Evolutionary conservation across 148 eudicot genomes (phyloP).

Genomic region (Simmondsia chinensis): DNA sequence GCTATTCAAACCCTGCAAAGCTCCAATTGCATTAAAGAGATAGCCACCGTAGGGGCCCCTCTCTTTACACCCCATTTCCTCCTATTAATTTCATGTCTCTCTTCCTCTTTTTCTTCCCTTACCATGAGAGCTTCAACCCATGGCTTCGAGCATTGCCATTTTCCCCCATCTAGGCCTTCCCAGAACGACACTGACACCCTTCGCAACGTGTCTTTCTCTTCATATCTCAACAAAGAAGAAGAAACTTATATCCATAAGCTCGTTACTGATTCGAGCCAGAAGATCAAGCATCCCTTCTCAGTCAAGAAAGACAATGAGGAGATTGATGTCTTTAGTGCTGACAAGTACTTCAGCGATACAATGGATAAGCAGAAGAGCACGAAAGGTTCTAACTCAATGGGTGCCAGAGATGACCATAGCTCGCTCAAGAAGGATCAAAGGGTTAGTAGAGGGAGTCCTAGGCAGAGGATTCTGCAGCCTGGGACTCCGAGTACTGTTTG

Average conservation of each 20-base stretch:
- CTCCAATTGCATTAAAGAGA: too few relatives aligned
- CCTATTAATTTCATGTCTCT: too few relatives aligned
- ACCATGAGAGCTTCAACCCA: too few relatives aligned
- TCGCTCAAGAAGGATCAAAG: too few relatives aligned
- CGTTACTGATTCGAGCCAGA: conserved; percentile 13
- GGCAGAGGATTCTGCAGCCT: conserved; percentile 8
- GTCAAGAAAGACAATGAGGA: conserved; percentile 37
- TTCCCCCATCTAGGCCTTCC: conserved; percentile 14
- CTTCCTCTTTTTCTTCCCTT: not conserved
- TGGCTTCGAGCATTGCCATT: conserved; percentile 16
- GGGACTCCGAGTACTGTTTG: conserved; percentile 43
- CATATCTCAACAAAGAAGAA: conserved; percentile 42
- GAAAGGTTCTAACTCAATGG: conserved; percentile 3
- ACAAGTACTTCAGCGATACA: conserved; percentile 49
- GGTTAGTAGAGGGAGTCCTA: too few relatives aligned
- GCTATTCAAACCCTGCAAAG: too few relatives aligned
- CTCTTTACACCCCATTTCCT: too few relatives aligned
- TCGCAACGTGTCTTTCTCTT: conserved; percentile 40
- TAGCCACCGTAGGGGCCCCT: too few relatives aligned
- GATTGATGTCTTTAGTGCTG: conserved; percentile 61
- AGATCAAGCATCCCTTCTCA: too few relatives aligned
- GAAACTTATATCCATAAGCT: conserved; percentile 22
- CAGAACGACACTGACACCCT: conserved; percentile 14
- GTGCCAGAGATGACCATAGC: conserved; percentile 7
- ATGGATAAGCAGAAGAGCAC: conserved; percentile 10